Base-by-base conservation (phyloP, 176 grass and related monocot species). In the Typha latifolia region DNA sequence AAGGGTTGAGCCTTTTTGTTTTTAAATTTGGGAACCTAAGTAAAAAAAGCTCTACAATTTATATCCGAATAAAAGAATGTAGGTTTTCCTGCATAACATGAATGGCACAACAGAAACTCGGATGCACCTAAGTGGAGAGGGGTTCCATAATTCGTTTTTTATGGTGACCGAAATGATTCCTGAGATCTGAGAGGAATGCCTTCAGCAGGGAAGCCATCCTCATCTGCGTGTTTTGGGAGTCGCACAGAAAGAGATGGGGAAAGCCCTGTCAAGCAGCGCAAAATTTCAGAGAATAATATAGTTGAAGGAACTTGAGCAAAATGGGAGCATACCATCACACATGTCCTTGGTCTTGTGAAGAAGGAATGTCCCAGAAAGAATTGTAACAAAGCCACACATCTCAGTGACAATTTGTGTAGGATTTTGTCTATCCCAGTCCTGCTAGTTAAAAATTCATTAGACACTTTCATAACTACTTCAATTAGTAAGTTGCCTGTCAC, bases 341-440 rank as follows among this genome's bases (percentile, higher is more conserved):
- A 92, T 92, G 73, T 85, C 89, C 32, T 92, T 87, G 50, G 84
- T 87, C 78, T 85, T 87, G 66, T 92, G 89, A 61, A 92, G 89
- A 2, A 92, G 79, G 77, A 92, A 92, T 2, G 84, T 87, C n/a
- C 89, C 89, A 29, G 84, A 84, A 70, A 92, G 79, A 69, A 92
- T 92, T 0, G 89, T 92, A 32, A 92, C 78, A 67, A 92, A 85
- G 48, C 84, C 89, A 47, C 81, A 92, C 76, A 82, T 87, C 71
- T 92, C 84, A 24, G 89, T 92, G 27, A 85, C 82, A 24, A 92
- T 92, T 79, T 92, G 89, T 16, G 84, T 92, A 0, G 79, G 84
- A 84, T 92, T 92, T 80, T 92, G 81, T 48, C 89, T 66, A 67
- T 87, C 89, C 79, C 81, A 92, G 62, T 92, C 89, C 84, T 87